Base-by-base conservation (phyloP, 2,329 filamentous ascomycete species). In the Verticillium longisporum region DNA sequence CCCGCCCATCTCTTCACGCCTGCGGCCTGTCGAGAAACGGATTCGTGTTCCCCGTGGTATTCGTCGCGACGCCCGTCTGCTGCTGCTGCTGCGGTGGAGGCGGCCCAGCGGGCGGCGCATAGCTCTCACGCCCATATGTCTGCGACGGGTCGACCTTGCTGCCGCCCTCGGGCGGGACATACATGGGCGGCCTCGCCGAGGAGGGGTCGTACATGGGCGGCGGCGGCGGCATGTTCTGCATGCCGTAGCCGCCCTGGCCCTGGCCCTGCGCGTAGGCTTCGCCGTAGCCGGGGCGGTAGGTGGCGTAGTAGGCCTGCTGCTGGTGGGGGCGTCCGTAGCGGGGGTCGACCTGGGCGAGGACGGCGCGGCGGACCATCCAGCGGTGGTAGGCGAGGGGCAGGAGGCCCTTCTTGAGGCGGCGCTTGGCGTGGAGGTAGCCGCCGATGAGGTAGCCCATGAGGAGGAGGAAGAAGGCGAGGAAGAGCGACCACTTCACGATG, bases 401-500 rank as follows among this genome's bases (percentile, higher is more conserved):
- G 41, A 86, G 77, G 1, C 89, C 89, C 71, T 86, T 88, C 63
- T 77, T 80, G 65, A 93, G 78, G 56, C 91, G 81, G 55, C 76
- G 75, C 71, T 84, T 84, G 55, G 90, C 91, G 74, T 94, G 91
- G 56, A 84, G 74, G 72, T 89, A 89, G 63, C 89, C 89, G 62
- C 84, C 79, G 60, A 90, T 66, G 68, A 92, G 78, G 79, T 87
- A 91, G 53, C 80, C 68, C 59, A 85, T 71, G 68, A 91, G 74
- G 62, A 86, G 61, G 60, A 81, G 62, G 67, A 90, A 77, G 65
- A 94, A 71, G 64, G 78, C 75, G 63, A 83, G 82, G 69, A 93
- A 85, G 62, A 94, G 75, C 55, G 82, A 80, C 84, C 89, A 94
- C 74, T 91, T 90, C 68, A 92, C 78, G 61, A 88, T 87, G 61